A percentile compares a stretch with the other conserved stretches of the same genome.
These are phyloP conservation scores for Trichosporon sp. DNA, from an alignment of 1,284 basidiomycete species.

Conservation along the genomic window DNA sequence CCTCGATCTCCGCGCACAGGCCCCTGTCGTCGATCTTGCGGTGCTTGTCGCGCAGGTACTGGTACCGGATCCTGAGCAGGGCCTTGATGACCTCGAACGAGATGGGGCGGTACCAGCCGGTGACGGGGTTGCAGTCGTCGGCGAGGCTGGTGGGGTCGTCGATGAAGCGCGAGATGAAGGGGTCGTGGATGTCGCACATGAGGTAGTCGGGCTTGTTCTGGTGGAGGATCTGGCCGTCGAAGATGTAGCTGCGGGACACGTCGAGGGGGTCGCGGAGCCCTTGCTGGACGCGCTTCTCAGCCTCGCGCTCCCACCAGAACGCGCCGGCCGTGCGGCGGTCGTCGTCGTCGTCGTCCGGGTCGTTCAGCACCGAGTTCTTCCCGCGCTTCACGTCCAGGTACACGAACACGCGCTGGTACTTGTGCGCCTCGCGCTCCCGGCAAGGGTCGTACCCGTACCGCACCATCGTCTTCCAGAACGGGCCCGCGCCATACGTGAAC, in stretches of 20 bases:
- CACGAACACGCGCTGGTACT: conserved; percentile 84
- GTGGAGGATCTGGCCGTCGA: conserved; percentile 74
- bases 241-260: conserved; percentile 62
- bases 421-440: conserved; percentile 62
- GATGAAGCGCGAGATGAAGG: conserved; percentile 72
- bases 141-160: conserved; percentile 63
- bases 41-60: conserved; percentile 62
- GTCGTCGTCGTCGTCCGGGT: conserved; percentile 27
- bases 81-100: conserved; percentile 75
- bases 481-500: conserved; percentile 89
- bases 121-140: conserved; percentile 54
- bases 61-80: conserved; percentile 80
- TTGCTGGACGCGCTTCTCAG: conserved; percentile 26
- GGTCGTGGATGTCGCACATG: conserved; percentile 83
- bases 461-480: conserved; percentile 85
- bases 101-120: conserved; percentile 73
- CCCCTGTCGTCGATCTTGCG: conserved; percentile 14
- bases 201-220: conserved; percentile 87
- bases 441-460: conserved; percentile 87
- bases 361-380: conserved; percentile 26
- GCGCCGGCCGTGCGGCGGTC: conserved; percentile 24
- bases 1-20: conserved; percentile 10
- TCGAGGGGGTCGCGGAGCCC: conserved; percentile 37
- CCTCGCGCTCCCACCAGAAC: conserved; percentile 39
- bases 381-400: conserved; percentile 28